Evolutionary conservation across 2,329 filamentous ascomycete species (phyloP), one percentile per base, ranked within the genome.

Genomic region (Arthroderma sp.): DNA sequence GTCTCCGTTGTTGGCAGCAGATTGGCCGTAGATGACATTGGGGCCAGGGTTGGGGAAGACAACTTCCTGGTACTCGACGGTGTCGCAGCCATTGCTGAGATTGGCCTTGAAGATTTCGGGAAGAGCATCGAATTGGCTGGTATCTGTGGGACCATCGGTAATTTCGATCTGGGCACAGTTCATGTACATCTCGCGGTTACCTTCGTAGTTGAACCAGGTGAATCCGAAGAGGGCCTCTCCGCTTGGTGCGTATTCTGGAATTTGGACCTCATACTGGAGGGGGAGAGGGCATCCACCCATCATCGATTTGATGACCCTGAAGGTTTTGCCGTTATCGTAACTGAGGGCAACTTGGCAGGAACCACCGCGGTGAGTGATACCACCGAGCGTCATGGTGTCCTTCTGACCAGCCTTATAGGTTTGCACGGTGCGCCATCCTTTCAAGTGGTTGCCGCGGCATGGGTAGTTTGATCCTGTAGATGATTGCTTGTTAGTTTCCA

Each of bases 261-360:
- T 64, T 29, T 69, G 75, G 61, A 87, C 87, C 52, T 73, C 63
- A 61, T 80, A 84, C 46, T 64, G 71, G 38, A 69, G 66, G 10
- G 65, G 49, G 5, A 71, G 52, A 1, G 73, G 67, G 52, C 74
- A 79, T 8, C 68, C 71, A n/a, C 75, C 75, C 7, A 77, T 68
- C 42, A 78, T 77, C 4, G 72, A 75, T 55, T 79, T 70, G 52
- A 81, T 73, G 34, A 85, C 85, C 48, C 73, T 78, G 68, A 83
- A 89, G 27, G 75, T 77, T 46, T 69, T 63, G 38, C 81, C 83
- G 50, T 75, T 69, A 65, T 89, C 81, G 62, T 82, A 85, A 30
- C 80, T 84, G 29, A 89, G 68, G 3, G 80, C 76, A 38, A 85
- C 69, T 65, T 91, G 85, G 65, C 84, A 88, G 6, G 79, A 84